Evolutionary conservation across 1,284 basidiomycete species (phyloP).

Genomic region (Sutorius eximius): DNA sequence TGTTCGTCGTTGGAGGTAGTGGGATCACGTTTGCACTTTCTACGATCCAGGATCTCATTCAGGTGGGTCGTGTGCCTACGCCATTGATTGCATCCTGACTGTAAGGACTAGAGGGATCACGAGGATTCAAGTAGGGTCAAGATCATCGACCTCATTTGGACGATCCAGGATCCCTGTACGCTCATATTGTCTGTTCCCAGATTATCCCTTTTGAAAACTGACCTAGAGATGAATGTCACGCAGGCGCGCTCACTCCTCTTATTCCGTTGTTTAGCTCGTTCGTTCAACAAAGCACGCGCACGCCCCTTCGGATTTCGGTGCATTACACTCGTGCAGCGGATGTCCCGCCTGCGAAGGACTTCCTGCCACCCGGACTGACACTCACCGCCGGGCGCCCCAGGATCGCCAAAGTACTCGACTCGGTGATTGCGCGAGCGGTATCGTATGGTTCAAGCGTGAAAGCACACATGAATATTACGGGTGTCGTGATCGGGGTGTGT

Average conservation of each 20-base stretch:
- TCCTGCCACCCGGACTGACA: slow-evolving; percentile 48
- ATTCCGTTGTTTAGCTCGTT: slow-evolving; percentile 56
- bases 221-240: not conserved
- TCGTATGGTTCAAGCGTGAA: slow-evolving; percentile 43
- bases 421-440: slow-evolving; percentile 52
- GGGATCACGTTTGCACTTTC: slow-evolving; percentile 72
- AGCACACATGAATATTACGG: slow-evolving; percentile 48
- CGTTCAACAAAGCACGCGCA: slow-evolving; percentile 48
- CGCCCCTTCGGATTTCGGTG: slow-evolving; percentile 55
- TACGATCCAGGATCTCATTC: slow-evolving; percentile 63
- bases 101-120: slow-evolving; percentile 35
- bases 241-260: slow-evolving; percentile 55
- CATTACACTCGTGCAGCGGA: slow-evolving; percentile 65
- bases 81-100: slow-evolving; percentile 1
- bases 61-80: slow-evolving; percentile 32
- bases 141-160: slow-evolving; percentile 70
- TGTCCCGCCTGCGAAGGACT: slow-evolving; percentile 37
- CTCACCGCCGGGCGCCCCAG: slow-evolving; percentile 55
- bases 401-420: slow-evolving; percentile 48
- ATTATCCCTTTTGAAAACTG: not conserved
- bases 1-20: slow-evolving; percentile 73
- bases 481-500: slow-evolving; percentile 68
- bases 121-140: slow-evolving; percentile 54
- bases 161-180: slow-evolving; percentile 59
- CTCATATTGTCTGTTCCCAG: not conserved